Base-by-base conservation (phyloP, 306 rosid genomes). In the Abrus pulchellus region DNA sequence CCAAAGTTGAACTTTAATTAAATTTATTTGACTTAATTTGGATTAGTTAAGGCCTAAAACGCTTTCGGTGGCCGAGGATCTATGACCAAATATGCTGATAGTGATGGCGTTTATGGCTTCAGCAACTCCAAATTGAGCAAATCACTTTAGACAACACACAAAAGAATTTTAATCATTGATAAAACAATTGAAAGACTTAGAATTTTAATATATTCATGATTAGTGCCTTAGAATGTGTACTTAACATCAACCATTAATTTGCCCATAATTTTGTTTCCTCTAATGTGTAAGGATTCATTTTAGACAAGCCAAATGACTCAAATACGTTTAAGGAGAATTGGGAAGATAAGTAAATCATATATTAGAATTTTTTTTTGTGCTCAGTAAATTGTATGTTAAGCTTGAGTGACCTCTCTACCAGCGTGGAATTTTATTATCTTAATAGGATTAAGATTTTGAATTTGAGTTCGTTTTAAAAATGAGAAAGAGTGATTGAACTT, bases 221-320 rank as follows among this genome's bases (percentile, higher is more conserved):
- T 29, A 8, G 14, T 59, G 3, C 13, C 1, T 20, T 20, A 20
- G 52, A 9, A 57, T 57, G 6, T 29, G 3, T 36, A 0, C 20
- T 20, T 20, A 20, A 20, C 7, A 29, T 29, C 14, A 30, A 30
- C 11, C n/a, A 59, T 9, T 29, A 56, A 56, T 57, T 27, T 12
- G 9, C n/a, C 9, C 36, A 28, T 56, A 12, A 28, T 54, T 54
- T 5, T 0, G 33, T 8, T 29, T 5, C 9, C 48, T 32, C 67
- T 11, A 11, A 7, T 6, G 32, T 41, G 13, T 65, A 50, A 41
- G 71, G 52, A 65, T 33, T 40, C 5, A 20, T 41, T 44, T 38
- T 40, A 64, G n/a, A 40, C 28, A 64, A 64, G 50, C n/a, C 3
- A 40, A 64, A 64, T 40, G 33, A 38, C 70, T 40, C 30, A 64